phyloP scores from a whole-genome alignment of 1,284 basidiomycete species.

The Amylostereum areolatum region DNA sequence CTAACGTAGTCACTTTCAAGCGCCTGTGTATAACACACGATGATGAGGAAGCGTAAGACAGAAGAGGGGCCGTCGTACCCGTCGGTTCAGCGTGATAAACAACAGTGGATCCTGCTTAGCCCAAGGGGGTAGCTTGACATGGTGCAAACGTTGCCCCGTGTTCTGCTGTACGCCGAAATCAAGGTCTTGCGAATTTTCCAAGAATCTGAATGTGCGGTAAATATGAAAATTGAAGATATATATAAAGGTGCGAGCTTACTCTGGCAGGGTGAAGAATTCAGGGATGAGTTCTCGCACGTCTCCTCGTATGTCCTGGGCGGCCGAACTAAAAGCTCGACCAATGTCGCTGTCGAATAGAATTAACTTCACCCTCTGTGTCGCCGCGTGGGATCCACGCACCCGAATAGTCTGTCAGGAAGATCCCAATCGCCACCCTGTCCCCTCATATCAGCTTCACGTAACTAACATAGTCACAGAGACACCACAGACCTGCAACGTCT shows the following conservation, averaged over 20 bases:
- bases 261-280: conserved; percentile 81
- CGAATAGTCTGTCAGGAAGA: conserved; percentile 90
- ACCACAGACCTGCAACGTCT: conserved; percentile 63
- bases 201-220: conserved; percentile 41
- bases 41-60: neutral
- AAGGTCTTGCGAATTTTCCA: conserved; percentile 68
- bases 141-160: conserved; percentile 77
- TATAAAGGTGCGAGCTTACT: conserved; percentile 36
- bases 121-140: conserved; percentile 91
- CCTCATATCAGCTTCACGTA: neutral
- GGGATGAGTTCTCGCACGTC: conserved; percentile 95
- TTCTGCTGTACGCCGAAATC: conserved; percentile 85
- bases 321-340: conserved; percentile 77
- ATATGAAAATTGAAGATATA: neutral
- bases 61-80: conserved; percentile 33
- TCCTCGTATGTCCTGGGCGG: conserved; percentile 81
- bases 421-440: conserved; percentile 87
- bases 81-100: conserved; percentile 80
- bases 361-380: too few species aligned
- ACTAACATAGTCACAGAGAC: neutral
- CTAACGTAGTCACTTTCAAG: conserved; percentile 90
- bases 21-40: conserved; percentile 44
- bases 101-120: conserved; percentile 80
- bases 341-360: conserved; percentile 47
- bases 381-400: conserved; percentile 30